These are phyloP conservation scores for Pseudozyma pruni DNA, from an alignment of 1,284 basidiomycete genomes.

Conservation along the genomic window DNA sequence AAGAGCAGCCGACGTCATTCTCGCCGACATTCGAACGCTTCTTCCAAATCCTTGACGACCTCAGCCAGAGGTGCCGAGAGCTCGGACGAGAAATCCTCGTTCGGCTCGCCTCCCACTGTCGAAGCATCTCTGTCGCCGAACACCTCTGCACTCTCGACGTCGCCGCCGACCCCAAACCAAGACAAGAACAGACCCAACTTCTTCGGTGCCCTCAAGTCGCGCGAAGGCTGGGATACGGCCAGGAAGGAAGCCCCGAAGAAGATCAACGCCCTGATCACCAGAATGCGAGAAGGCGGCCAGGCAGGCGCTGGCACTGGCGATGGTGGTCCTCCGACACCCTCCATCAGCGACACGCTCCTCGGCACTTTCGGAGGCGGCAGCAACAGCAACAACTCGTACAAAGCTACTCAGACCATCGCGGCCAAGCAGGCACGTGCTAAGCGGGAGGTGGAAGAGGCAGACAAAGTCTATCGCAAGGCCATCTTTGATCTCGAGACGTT, in stretches of 20 bases:
- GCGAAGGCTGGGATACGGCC: constrained; percentile 62
- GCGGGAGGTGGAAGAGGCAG: constrained; percentile 70
- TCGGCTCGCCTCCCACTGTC: constrained; percentile 29
- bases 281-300: constrained; percentile 61
- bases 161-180: constrained; percentile 26
- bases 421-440: constrained; percentile 59
- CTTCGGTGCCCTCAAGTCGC: constrained; percentile 58
- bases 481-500: constrained; percentile 95
- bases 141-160: constrained; percentile 11
- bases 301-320: constrained; percentile 14
- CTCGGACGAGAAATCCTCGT: constrained; percentile 31
- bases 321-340: constrained; percentile 14
- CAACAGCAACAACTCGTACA: constrained; percentile 28
- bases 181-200: constrained; percentile 46
- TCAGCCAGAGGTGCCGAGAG: constrained; percentile 20
- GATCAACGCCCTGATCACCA: constrained; percentile 59
- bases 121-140: constrained; percentile 8
- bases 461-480: constrained; percentile 89
- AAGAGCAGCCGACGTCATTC: constrained; percentile 37
- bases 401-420: constrained; percentile 51
- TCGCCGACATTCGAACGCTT: constrained; percentile 29
- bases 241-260: constrained; percentile 64
- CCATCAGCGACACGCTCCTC: constrained; percentile 31
- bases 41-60: constrained; percentile 17
- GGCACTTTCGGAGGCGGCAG: constrained; percentile 25